phyloP scores from a whole-genome alignment of 768 basidiomycete species.

The Naganishia friedmannii region DNA sequence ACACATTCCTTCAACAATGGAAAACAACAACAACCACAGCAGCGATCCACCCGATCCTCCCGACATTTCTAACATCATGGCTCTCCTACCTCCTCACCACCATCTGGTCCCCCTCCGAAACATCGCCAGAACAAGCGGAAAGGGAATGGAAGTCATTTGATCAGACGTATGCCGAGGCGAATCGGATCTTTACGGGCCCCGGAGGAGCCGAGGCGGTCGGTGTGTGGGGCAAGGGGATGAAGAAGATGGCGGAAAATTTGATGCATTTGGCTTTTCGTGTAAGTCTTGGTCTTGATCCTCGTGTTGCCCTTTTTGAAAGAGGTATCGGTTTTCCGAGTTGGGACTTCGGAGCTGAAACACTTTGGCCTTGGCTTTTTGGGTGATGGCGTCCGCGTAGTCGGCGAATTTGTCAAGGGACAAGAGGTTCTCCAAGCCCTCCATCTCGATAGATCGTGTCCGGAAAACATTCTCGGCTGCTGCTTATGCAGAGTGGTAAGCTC shows the following conservation, averaged over 20 bases:
- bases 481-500: conserved; percentile 26
- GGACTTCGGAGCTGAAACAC: no score
- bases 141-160: conserved; percentile 31
- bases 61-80: background rate
- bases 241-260: conserved; percentile 30
- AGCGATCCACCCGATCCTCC: background rate
- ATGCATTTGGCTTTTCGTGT: conserved; percentile 32
- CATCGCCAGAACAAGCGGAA: conserved; percentile 22
- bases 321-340: no score
- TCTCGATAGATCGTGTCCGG: conserved; percentile 21
- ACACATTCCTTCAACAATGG: background rate
- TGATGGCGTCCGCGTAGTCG: conserved; percentile 22
- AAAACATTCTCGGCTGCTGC: conserved; percentile 25
- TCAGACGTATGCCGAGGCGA: conserved; percentile 25
- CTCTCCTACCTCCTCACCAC: background rate
- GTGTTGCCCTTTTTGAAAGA: no score
- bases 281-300: no score
- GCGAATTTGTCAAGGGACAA: conserved; percentile 28
- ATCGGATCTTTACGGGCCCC: conserved; percentile 16
- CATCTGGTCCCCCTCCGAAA: background rate
- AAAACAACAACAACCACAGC: background rate
- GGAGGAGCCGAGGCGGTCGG: conserved; percentile 20
- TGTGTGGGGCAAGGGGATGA: conserved; percentile 24
- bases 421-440: conserved; percentile 12
- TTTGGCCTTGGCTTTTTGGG: no score